These are phyloP conservation scores for Epichloe glyceriae DNA, from an alignment of 2,329 filamentous ascomycete species.

Conservation along the genomic window DNA sequence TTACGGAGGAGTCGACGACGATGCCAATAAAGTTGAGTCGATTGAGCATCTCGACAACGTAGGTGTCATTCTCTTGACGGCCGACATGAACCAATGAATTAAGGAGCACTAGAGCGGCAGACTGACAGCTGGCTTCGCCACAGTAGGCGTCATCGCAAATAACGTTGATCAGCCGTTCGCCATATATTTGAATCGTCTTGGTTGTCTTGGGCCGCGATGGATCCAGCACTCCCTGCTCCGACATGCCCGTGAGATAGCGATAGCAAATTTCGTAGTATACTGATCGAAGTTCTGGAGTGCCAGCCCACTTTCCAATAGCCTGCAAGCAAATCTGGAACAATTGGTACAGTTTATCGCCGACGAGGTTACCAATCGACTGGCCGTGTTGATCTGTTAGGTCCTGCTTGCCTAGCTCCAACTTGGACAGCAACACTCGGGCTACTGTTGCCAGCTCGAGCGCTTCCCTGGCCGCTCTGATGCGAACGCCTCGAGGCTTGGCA, in stretches of 20 bases:
- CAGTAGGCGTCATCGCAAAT: slow-evolving; percentile 89
- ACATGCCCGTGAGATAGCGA: slow-evolving; percentile 64
- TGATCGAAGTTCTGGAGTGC: slow-evolving; percentile 60
- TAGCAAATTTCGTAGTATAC: slow-evolving; percentile 88
- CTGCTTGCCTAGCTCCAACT: slow-evolving; percentile 45
- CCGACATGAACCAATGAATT: slow-evolving; percentile 64
- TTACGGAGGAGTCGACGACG: slow-evolving; percentile 77
- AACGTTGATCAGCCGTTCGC: slow-evolving; percentile 70
- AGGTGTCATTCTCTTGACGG: slow-evolving; percentile 55
- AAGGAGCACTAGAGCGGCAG: slow-evolving; percentile 76
- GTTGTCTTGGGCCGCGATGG: slow-evolving; percentile 48
- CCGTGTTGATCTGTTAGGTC: slow-evolving; percentile 28
- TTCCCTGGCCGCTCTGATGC: slow-evolving; percentile 56
- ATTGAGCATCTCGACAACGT: slow-evolving; percentile 67
- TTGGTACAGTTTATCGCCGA: slow-evolving; percentile 81
- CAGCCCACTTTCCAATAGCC: slow-evolving; percentile 62
- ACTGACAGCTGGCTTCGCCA: slow-evolving; percentile 67
- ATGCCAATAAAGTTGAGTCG: slow-evolving; percentile 85
- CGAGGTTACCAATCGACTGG: slow-evolving; percentile 49
- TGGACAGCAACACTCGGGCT: slow-evolving; percentile 58
- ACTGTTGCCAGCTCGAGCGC: slow-evolving; percentile 66
- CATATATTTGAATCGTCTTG: slow-evolving; percentile 54
- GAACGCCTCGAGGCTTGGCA: slow-evolving; percentile 75
- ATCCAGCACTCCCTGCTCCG: slow-evolving; percentile 35
- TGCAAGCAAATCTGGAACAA: slow-evolving; percentile 79